A percentile compares a stretch with the other conserved stretches of the same genome.
Conservation (phyloP, 2,329 filamentous ascomycete genomes). For the Pyricularia pennisetigena region DNA sequence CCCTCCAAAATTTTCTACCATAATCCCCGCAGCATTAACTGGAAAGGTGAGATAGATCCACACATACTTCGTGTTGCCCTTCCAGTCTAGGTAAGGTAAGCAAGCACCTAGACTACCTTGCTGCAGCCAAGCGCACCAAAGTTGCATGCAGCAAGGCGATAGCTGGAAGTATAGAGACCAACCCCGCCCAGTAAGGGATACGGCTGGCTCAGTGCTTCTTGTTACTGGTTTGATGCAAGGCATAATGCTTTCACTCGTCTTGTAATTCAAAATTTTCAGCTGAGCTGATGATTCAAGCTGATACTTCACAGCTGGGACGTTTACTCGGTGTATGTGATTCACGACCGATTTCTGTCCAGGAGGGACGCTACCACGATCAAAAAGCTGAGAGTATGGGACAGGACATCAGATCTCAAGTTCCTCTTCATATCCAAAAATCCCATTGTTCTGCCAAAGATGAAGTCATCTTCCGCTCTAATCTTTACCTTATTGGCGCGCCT, state of each 20-base stretch:
- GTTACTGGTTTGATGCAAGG: background rate
- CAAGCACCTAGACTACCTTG: background rate
- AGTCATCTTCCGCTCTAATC: background rate
- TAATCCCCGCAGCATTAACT: background rate
- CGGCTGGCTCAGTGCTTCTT: background rate
- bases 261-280: background rate
- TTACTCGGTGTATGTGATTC: background rate
- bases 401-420: background rate
- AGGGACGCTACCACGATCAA: background rate
- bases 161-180: background rate
- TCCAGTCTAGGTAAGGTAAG: background rate
- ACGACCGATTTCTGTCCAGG: background rate
- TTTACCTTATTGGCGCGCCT: background rate
- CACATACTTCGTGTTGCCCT: background rate
- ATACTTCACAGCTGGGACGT: background rate
- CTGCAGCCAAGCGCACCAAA: background rate
- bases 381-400: background rate
- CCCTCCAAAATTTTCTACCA: background rate
- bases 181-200: background rate
- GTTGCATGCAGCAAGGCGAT: background rate
- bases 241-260: background rate
- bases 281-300: background rate
- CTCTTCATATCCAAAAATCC: too few species aligned
- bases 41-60: background rate
- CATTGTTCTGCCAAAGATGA: background rate